Percentiles rank a stretch among this genome's conserved stretches.
phyloP scores from a whole-genome alignment of 2,329 filamentous ascomycete species.

The Colletotrichum lini region DNA sequence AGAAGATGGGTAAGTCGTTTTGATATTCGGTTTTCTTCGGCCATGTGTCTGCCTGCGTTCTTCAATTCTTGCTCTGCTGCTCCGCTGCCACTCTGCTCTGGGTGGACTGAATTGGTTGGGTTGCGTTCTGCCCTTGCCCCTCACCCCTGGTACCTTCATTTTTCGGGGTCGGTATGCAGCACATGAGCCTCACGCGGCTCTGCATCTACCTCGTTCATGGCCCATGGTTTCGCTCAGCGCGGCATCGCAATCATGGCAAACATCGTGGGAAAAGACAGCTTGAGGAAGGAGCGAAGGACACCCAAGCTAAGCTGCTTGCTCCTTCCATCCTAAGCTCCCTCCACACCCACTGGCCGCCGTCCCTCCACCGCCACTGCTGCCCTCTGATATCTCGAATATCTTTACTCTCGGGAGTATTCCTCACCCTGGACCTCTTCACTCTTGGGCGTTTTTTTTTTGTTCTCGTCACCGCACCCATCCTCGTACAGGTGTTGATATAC shows the following conservation, averaged over 20 bases:
- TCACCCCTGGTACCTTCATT: slow-evolving; percentile 24
- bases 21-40: neutral
- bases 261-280: neutral
- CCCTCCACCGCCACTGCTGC: neutral
- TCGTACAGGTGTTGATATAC: neutral
- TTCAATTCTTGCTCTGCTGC: neutral
- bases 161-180: slow-evolving; percentile 10
- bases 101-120: slow-evolving; percentile 2
- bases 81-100: neutral
- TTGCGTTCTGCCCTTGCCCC: slow-evolving; percentile 27
- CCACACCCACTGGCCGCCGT: neutral
- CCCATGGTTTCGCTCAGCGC: neutral
- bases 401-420: neutral
- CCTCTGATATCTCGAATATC: neutral
- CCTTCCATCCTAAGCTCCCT: slow-evolving; percentile 5
- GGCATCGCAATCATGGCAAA: slow-evolving; percentile 6
- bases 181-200: slow-evolving; percentile 1
- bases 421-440: neutral
- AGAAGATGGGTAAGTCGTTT: slow-evolving; percentile 85
- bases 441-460: neutral
- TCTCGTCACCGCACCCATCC: neutral
- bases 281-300: slow-evolving; percentile 17
- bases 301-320: slow-evolving; percentile 4
- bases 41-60: slow-evolving; percentile 3
- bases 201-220: slow-evolving; percentile 21